Evolutionary conservation across 495 filamentous ascomycete genomes (phyloP).

Genomic region (Beverwykella pulmonaria): DNA sequence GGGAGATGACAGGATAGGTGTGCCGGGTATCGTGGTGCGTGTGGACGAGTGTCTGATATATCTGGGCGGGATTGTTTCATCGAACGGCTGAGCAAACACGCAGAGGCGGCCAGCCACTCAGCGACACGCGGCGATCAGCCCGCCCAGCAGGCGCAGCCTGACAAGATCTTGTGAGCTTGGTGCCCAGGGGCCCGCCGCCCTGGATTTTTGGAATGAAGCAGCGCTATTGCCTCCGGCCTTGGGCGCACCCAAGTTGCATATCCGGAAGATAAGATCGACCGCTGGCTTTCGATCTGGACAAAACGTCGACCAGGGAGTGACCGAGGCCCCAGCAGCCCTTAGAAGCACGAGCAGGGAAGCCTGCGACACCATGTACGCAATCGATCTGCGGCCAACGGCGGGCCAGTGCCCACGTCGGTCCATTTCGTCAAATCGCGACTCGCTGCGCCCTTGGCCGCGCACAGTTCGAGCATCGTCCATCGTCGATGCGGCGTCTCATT

Average conservation of each 20-base stretch:
- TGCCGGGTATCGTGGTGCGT: not conserved
- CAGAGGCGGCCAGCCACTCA: conserved; percentile 1
- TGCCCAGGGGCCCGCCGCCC: not conserved
- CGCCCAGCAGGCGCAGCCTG: not conserved
- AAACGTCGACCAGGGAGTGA: not conserved
- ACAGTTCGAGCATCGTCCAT: no score
- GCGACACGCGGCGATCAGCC: not conserved
- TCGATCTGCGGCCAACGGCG: conserved; percentile 1
- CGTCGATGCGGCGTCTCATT: not conserved
- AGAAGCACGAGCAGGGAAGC: not conserved
- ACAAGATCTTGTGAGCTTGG: not conserved
- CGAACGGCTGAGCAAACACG: not conserved
- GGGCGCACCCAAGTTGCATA: not conserved
- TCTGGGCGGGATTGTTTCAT: conserved; percentile 4
- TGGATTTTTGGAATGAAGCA: not conserved
- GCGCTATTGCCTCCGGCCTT: not conserved
- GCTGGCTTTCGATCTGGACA: not conserved
- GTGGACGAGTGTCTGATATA: conserved; percentile 12
- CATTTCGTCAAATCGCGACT: not conserved
- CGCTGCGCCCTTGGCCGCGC: no score
- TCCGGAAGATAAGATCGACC: not conserved
- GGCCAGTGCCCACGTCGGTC: not conserved
- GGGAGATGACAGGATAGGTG: conserved; percentile 4
- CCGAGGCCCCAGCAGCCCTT: not conserved
- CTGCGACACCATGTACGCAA: not conserved